Evolutionary conservation across 306 rosid genomes (phyloP), one percentile per base, ranked within the genome.

Genomic region (Purshia tridentata): DNA sequence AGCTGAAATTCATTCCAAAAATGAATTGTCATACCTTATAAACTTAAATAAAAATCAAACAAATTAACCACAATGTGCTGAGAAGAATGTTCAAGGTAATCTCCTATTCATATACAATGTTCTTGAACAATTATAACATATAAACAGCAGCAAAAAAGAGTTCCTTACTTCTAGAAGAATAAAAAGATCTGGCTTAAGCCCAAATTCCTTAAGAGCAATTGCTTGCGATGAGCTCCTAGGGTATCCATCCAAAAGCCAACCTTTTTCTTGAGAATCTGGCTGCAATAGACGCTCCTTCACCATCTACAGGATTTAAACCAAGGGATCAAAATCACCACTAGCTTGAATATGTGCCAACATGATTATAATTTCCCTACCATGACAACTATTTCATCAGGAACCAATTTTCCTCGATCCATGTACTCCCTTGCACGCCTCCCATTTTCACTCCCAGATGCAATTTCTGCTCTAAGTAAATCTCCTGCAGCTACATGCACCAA

Each of bases 191-290:
- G 97, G 99, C 69, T 80, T 59, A 68, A 94, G 83, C 37, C 92
- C 97, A 37, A 81, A 77, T 67, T 74, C 66, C 67, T 84, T 69
- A 4, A 94, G 91, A 18, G 96, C 93, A 78, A 65, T 65, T 76
- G 99, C 97, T 83, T 94, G 99, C 6, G 97, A 91, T 54, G 81
- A 81, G 88, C 99, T 94, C 86, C 99, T 87, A 62, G 99, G 99
- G 72, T 89, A 91, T 29, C 99, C 99, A 82, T 94, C 98, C 74
- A 94, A 81, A 73, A 91, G 99, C 99, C 99, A 94, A 57, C 99
- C 99, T 68, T 84, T 78, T 58, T 87, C 66, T 49, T 18, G 77
- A 77, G 99, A 77, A 75, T 94, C 98, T 10, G 90, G 88, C 77
- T 81, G 78, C 48, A 50, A 82, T 73, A 94, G 84, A 60, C 98